phyloP scores from a whole-genome alignment of 805 yeast species.

The Saccharomycopsis sp. region DNA sequence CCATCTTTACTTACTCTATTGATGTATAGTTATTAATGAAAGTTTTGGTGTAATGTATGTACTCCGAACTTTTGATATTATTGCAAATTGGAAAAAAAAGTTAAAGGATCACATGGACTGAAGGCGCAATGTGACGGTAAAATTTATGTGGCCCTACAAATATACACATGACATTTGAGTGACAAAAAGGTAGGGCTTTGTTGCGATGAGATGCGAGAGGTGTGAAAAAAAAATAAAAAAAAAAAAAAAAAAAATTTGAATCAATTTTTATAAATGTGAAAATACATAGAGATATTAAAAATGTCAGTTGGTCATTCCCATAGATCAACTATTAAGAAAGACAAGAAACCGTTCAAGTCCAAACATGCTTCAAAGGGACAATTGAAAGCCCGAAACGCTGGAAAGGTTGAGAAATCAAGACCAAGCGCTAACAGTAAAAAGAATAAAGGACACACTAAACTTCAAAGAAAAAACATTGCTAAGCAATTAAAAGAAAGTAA shows the following conservation, averaged over 20 bases:
- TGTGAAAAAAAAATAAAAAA: not conserved
- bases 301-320: slow-evolving; percentile 76
- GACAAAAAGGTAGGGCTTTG: not conserved
- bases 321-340: slow-evolving; percentile 73
- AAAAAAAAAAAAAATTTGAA: not conserved
- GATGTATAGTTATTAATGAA: not conserved
- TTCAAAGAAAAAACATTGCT: slow-evolving; percentile 70
- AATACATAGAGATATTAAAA: not conserved
- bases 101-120: too few species aligned
- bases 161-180: not conserved
- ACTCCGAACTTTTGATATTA: too few species aligned
- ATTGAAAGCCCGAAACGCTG: slow-evolving; percentile 71
- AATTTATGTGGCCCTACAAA: not conserved
- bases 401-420: slow-evolving; percentile 72
- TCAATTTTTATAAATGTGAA: not conserved
- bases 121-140: too few species aligned
- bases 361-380: slow-evolving; percentile 88
- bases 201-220: not conserved
- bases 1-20: not conserved
- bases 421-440: slow-evolving; percentile 26
- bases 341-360: slow-evolving; percentile 86
- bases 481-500: slow-evolving; percentile 74
- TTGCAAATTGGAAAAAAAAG: too few species aligned
- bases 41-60: slow-evolving; percentile 1
- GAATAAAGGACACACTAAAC: slow-evolving; percentile 35